These are phyloP conservation scores for Rhodomyrtus tomentosa DNA, from an alignment of 345 rosid species.

Conservation along the genomic window DNA sequence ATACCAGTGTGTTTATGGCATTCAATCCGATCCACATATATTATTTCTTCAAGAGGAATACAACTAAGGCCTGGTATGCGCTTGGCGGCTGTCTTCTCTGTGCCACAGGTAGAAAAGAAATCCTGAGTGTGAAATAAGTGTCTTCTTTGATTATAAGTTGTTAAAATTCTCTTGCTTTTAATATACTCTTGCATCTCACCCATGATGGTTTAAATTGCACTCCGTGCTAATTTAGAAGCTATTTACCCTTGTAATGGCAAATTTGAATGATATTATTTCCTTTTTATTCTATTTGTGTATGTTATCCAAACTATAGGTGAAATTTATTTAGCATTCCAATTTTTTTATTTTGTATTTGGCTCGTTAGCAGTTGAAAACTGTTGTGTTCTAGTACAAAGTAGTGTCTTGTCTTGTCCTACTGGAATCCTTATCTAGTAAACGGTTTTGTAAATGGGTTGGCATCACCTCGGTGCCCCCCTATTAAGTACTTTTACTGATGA, in stretches of 20 bases:
- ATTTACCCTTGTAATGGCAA: neutral
- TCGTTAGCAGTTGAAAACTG: neutral
- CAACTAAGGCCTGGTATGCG: constrained; percentile 80
- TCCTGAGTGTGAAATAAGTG: neutral
- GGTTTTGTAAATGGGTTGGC: neutral
- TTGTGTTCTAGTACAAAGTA: neutral
- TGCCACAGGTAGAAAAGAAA: constrained; percentile 61
- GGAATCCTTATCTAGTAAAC: neutral
- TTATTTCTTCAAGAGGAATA: constrained; percentile 81
- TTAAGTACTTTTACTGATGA: neutral
- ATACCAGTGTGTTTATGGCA: constrained; percentile 66
- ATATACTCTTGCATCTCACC: neutral
- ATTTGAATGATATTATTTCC: neutral
- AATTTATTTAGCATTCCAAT: neutral
- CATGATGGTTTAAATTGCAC: neutral
- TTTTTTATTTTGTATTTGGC: neutral
- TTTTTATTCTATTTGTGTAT: neutral
- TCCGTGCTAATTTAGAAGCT: neutral
- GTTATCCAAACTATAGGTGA: neutral
- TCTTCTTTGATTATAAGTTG: neutral
- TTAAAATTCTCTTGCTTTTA: neutral
- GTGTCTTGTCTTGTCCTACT: neutral
- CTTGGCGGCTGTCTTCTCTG: constrained; percentile 99
- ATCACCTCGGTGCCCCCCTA: neutral
- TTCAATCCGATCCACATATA: constrained; percentile 89